Evolutionary conservation across 495 filamentous ascomycete species (phyloP), one percentile per base, ranked within the genome.

Genomic region (Rusavskia elegans): DNA sequence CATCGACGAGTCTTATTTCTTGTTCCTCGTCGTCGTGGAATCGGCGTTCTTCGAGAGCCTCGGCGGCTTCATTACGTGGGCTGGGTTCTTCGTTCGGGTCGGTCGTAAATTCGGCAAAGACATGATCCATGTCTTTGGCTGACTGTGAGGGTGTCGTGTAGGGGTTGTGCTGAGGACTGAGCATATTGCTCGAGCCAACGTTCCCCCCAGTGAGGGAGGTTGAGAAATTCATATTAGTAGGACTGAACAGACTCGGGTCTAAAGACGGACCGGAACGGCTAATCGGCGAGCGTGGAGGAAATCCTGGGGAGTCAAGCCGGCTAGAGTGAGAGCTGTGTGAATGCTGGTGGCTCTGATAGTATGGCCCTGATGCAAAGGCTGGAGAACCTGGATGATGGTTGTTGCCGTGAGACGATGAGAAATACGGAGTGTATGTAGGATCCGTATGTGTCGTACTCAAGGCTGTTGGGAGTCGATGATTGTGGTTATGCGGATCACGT

Each of bases 21-120:
- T 53, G 23, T n/a, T 56, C 56, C n/a, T 49, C 56, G n/a, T 61
- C 59, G 46, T 59, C 57, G 13, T 61, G 54, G 19, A 52, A 46
- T 17, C 52, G 57, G 9, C 57, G 51, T 29, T 57, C 59, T 32
- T 62, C 59, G 21, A 62, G 36, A 8, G 57, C 57, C 32, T 62
- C 57, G 21, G 53, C 59, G 21, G 54, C 50, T 48, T 62, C 59
- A 20, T 56, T 62, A n/a, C 53, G 39, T 14, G 54, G 53, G 19
- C 55, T 53, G 32, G 55, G 39, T 19, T 62, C 59, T 9, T 62
- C 59, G 37, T 53, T 52, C 2, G 57, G 59, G 23, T 59, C 59
- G 4, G 59, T 55, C 6, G 57, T 55, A 27, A 62, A 62, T 20
- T 62, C 59, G 23, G 53, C 55, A 38, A 62, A 62, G n/a, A 62